A percentile compares a stretch with the other conserved stretches of the same genome.
Conservation (phyloP, 768 basidiomycete genomes). For the Rhizopogon vinicolor region DNA sequence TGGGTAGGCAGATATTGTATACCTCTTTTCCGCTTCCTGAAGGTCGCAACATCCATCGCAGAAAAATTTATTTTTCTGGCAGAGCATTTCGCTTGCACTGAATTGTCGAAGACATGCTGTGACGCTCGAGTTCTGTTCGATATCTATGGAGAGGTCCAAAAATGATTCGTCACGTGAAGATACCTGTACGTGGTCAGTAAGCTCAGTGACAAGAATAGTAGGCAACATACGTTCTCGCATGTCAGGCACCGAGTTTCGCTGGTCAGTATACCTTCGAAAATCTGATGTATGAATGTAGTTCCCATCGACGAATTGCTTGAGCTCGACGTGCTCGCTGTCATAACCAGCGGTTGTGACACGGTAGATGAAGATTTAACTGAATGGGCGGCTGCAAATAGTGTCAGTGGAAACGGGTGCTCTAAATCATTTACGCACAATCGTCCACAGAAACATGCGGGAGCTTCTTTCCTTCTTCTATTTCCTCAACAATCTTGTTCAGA, state of each 20-base stretch:
- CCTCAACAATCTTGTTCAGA: conserved; percentile 90
- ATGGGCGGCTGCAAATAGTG: conserved; percentile 43
- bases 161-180: conserved; percentile 95
- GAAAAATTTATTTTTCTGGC: conserved; percentile 97
- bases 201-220: conserved; percentile 5
- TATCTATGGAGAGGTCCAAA: conserved; percentile 98
- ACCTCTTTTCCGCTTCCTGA: conserved; percentile 98
- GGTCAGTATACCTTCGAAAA: conserved; percentile 92
- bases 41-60: conserved; percentile 96
- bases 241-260: conserved; percentile 97
- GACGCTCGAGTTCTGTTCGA: conserved; percentile 96
- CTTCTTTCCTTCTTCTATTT: conserved; percentile 73
- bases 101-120: conserved; percentile 96
- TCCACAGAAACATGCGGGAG: conserved; percentile 44
- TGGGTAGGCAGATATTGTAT: background rate
- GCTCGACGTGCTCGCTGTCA: conserved; percentile 42
- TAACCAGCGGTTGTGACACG: conserved; percentile 33
- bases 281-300: conserved; percentile 80
- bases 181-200: conserved; percentile 42
- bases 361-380: conserved; percentile 56
- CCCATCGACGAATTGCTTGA: conserved; percentile 43
- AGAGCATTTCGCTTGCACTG: conserved; percentile 97
- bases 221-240: conserved; percentile 82
- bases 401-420: conserved; percentile 1
- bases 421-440: conserved; percentile 50